These are phyloP conservation scores for Sonneratia caseolaris DNA, from an alignment of 345 rosid species.

Conservation along the genomic window DNA sequence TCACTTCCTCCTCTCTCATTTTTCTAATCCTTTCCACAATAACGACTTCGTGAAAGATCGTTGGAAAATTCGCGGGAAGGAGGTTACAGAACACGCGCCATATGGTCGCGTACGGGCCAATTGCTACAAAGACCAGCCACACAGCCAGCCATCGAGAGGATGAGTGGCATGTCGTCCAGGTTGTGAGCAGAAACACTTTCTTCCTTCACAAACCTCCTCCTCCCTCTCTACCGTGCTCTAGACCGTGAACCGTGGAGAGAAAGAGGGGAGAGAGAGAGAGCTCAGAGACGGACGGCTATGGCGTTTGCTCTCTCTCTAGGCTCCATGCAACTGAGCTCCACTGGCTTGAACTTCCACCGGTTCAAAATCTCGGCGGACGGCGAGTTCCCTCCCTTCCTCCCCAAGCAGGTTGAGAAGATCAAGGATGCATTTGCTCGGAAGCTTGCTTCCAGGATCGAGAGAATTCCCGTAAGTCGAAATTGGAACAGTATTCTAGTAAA, in stretches of 20 bases:
- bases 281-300: not conserved
- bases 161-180: not conserved
- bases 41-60: not conserved
- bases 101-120: not conserved
- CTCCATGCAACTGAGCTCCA: not conserved
- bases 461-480: conserved; percentile 35
- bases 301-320: conserved; percentile 4
- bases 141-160: not conserved
- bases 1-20: too few species aligned
- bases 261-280: not conserved
- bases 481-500: not conserved
- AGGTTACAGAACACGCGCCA: not conserved
- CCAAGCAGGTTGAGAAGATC: conserved; percentile 43
- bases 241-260: not conserved
- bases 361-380: conserved; percentile 11
- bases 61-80: not conserved
- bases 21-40: too few species aligned
- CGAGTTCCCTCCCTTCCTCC: conserved; percentile 49
- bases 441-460: conserved; percentile 51
- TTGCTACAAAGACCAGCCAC: not conserved
- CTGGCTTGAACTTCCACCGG: conserved; percentile 8
- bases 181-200: not conserved
- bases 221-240: not conserved
- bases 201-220: not conserved
- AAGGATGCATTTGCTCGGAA: conserved; percentile 43